Evolutionary conservation across 441 rosid species (phyloP).

Genomic region (Populus hybrid): DNA sequence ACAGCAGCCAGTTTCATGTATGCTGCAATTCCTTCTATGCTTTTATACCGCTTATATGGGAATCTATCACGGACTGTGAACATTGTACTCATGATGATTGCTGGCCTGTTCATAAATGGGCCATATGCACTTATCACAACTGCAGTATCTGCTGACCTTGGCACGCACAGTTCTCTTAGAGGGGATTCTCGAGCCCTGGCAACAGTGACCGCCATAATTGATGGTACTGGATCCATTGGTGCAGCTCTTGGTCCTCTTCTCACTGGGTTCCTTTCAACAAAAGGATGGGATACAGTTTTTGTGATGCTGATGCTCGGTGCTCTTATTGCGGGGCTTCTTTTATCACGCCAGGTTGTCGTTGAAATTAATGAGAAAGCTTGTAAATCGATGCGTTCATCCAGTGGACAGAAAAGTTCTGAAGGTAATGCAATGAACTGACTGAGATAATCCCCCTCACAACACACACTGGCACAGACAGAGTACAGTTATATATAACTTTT

Average conservation of each 20-base stretch:
- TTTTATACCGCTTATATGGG: constrained; percentile 63
- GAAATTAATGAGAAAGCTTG: constrained; percentile 42
- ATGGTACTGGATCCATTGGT: constrained; percentile 92
- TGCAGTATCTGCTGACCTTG: constrained; percentile 88
- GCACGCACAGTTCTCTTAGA: constrained; percentile 76
- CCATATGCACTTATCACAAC: constrained; percentile 91
- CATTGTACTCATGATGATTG: constrained; percentile 77
- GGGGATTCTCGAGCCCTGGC: constrained; percentile 94
- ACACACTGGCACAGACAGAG: background rate
- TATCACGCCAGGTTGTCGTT: constrained; percentile 49
- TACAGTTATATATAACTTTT: background rate
- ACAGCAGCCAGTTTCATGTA: constrained; percentile 77
- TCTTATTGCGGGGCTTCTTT: constrained; percentile 71
- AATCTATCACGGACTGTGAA: constrained; percentile 55
- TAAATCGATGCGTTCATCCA: constrained; percentile 24
- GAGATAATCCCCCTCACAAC: background rate
- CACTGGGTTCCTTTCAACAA: constrained; percentile 74
- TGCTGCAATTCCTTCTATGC: constrained; percentile 75
- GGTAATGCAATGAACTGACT: constrained; percentile 41
- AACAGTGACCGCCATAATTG: constrained; percentile 90
- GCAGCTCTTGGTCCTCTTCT: constrained; percentile 90
- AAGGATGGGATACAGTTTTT: constrained; percentile 78
- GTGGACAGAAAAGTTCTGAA: constrained; percentile 39
- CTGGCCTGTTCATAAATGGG: constrained; percentile 86
- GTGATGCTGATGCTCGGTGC: constrained; percentile 71